Evolutionary conservation across 1,284 basidiomycete genomes (phyloP).

Genomic region (Volvariella surrecta): DNA sequence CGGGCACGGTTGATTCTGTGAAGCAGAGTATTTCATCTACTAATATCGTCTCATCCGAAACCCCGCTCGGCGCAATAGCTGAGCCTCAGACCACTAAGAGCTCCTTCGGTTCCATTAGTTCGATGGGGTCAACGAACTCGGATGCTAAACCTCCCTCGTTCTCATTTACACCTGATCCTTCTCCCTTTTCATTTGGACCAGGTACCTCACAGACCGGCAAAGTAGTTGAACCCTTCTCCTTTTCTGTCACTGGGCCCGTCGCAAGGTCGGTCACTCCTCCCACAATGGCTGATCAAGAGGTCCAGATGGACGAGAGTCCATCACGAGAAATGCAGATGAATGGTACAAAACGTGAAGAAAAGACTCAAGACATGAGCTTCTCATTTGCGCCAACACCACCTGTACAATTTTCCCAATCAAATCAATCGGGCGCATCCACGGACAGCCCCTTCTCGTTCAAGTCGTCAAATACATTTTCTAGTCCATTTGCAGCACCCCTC

Average conservation of each 20-base stretch:
- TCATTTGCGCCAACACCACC: slow-evolving; percentile 29
- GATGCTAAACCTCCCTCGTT: slow-evolving; percentile 5
- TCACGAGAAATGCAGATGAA: slow-evolving; percentile 39
- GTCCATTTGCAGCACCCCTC: slow-evolving; percentile 18
- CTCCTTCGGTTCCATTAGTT: no score
- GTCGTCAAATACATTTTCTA: slow-evolving; percentile 10
- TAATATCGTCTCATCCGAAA: no score
- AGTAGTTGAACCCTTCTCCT: slow-evolving; percentile 18
- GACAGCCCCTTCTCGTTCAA: no score
- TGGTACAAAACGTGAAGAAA: slow-evolving; percentile 22
- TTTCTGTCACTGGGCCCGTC: slow-evolving; percentile 20
- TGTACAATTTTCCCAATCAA: slow-evolving; percentile 7
- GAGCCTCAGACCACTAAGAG: no score
- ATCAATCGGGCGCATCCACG: neutral
- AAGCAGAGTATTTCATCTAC: no score
- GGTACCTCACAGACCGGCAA: slow-evolving; percentile 2
- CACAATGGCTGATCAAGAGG: slow-evolving; percentile 42
- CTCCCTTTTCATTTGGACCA: slow-evolving; percentile 14
- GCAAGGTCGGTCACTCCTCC: slow-evolving; percentile 46
- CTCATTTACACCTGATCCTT: slow-evolving; percentile 9
- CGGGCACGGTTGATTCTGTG: no score
- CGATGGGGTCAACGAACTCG: no score
- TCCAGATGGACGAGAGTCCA: slow-evolving; percentile 66
- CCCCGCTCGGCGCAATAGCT: no score
- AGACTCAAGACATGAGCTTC: slow-evolving; percentile 34